These are phyloP conservation scores for Hypoxylon rickii DNA, from an alignment of 495 filamentous ascomycete species.

Conservation along the genomic window DNA sequence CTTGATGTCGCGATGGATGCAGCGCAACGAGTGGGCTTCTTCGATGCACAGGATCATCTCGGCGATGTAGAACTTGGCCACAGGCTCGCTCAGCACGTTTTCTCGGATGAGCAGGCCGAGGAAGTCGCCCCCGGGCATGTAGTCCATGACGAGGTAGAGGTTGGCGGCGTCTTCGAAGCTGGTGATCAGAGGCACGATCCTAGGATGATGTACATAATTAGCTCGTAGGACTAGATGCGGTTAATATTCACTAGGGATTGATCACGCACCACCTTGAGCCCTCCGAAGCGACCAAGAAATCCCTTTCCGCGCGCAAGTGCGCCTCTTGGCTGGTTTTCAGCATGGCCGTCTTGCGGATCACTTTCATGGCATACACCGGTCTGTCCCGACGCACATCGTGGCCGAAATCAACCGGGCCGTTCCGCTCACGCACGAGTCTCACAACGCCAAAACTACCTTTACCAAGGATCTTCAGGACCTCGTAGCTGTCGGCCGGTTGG, in stretches of 20 bases:
- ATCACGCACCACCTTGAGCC: constrained; percentile 69
- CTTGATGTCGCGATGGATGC: constrained; percentile 95
- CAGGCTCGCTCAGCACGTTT: constrained; percentile 74
- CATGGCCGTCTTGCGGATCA: constrained; percentile 91
- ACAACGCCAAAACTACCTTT: constrained; percentile 96
- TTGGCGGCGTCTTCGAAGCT: constrained; percentile 86
- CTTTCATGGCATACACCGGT: constrained; percentile 91
- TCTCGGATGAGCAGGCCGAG: constrained; percentile 82
- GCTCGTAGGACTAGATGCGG: neutral
- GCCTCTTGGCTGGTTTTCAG: constrained; percentile 87
- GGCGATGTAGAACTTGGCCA: constrained; percentile 83
- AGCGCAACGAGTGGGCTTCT: constrained; percentile 82
- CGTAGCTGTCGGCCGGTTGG: constrained; percentile 62
- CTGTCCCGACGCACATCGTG: constrained; percentile 13
- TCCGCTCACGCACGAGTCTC: constrained; percentile 73
- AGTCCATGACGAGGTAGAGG: constrained; percentile 95
- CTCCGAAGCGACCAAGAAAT: constrained; percentile 85
- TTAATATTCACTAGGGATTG: neutral
- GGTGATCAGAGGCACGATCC: constrained; percentile 81
- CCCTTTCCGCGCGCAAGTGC: constrained; percentile 86
- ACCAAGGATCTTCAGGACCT: constrained; percentile 82
- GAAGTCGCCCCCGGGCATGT: constrained; percentile 95
- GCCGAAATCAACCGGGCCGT: constrained; percentile 14
- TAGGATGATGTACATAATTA: constrained; percentile 20
- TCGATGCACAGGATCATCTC: constrained; percentile 97